phyloP scores from a whole-genome alignment of 2,329 filamentous ascomycete species.

The Magnaporthiopsis incrustans region DNA sequence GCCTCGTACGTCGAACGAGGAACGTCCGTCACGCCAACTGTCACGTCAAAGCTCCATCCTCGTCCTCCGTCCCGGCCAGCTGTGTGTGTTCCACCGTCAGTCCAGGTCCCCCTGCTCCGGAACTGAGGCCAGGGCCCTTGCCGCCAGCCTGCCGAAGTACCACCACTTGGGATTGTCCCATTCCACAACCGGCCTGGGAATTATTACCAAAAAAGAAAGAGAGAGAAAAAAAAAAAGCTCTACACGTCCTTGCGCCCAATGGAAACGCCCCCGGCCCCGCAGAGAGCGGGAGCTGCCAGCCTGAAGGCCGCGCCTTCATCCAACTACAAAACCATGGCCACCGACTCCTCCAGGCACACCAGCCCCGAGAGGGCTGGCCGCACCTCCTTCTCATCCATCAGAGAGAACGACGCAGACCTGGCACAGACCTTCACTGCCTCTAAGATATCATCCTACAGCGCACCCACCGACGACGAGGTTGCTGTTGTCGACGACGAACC shows the following conservation, averaged over 20 bases:
- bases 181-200: neutral
- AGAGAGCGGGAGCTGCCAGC: neutral
- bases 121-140: neutral
- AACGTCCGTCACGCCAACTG: conserved; percentile 6
- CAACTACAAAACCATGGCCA: conserved; percentile 20
- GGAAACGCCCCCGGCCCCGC: neutral
- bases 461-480: conserved; percentile 40
- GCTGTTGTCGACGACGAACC: conserved; percentile 43
- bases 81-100: neutral
- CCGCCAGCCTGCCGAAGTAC: neutral
- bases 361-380: conserved; percentile 32
- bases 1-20: conserved; percentile 4
- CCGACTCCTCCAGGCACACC: conserved; percentile 10
- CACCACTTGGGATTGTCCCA: neutral
- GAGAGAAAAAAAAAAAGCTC: neutral
- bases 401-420: conserved; percentile 50
- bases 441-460: conserved; percentile 52
- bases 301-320: neutral
- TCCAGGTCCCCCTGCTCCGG: neutral
- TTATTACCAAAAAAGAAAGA: neutral
- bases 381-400: conserved; percentile 54
- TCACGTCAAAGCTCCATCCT: conserved; percentile 2
- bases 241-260: neutral
- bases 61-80: neutral
- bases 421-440: conserved; percentile 56